Base-by-base conservation (phyloP, 768 basidiomycete genomes). In the Auricularia auricula-judae region DNA sequence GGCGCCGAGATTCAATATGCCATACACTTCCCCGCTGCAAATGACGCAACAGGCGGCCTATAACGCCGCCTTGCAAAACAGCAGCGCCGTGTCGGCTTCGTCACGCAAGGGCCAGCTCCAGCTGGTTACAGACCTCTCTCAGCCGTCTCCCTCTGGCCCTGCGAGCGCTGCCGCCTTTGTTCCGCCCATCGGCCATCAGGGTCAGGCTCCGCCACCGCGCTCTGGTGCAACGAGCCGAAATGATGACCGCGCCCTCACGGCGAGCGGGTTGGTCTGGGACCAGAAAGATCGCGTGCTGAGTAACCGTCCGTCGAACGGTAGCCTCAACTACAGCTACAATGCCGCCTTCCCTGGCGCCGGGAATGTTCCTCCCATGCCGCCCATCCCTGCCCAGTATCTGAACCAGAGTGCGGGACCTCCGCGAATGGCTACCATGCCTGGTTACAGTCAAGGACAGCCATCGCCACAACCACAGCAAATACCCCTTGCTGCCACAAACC, bases 361-460 rank as follows among this genome's bases (percentile, higher is more conserved):
- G 36, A 72, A 71, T 65, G 78, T 88, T 35, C 87, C 88, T 4
- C 86, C 75, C 60, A 87, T 91, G 5, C 89, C 90, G 1, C 77
- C 85, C 39, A 86, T 91, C 65, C 90, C 90, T 29, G 72, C 79
- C 35, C 89, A 91, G 71, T 91, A 86, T 70, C 76, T 90, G 14
- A 63, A 66, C 29, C 86, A 84, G 66, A 85, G 86, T 65, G 71
- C 69, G 29, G 72, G 64, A 14, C 72, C 65, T 7, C 72, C 73
- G 8, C 67, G 74, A 16, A 59, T 75, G 67, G 73, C 73, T 8
- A 58, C 56, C 34, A 58, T 8, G 39, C 67, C 61, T 23, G 58
- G 34, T 21, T 66, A 51, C 42, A 63, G 60, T 56, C 72, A 71
- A 65, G 64, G 64, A 61, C 35, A 33, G 23, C 61, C 33, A 14